These are phyloP conservation scores for Lentinula lateritia DNA, from an alignment of 768 basidiomycete species.

Conservation along the genomic window DNA sequence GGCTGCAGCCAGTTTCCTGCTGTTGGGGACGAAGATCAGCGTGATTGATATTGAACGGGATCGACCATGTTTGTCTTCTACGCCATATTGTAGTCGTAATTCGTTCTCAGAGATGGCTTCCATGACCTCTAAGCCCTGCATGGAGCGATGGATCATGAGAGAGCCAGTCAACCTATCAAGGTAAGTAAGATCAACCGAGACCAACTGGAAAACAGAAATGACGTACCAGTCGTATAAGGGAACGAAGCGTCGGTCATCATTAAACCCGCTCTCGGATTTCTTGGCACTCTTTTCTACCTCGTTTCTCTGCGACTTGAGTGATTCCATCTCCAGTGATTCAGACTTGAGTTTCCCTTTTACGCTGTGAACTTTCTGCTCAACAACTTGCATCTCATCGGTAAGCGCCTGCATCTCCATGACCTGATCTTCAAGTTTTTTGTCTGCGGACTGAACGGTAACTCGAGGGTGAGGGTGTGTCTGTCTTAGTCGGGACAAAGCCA, in stretches of 20 bases:
- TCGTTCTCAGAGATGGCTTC: slow-evolving; percentile 70
- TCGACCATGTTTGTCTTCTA: slow-evolving; percentile 27
- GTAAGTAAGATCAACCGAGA: not conserved
- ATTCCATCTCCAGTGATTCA: slow-evolving; percentile 51
- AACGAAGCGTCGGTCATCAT: slow-evolving; percentile 60
- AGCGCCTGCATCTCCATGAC: slow-evolving; percentile 76
- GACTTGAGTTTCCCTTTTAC: slow-evolving; percentile 61
- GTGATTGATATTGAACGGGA: slow-evolving; percentile 41
- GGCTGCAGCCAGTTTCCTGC: slow-evolving; percentile 57
- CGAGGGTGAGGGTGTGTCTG: slow-evolving; percentile 78
- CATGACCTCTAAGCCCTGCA: slow-evolving; percentile 55
- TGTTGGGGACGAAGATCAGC: slow-evolving; percentile 67
- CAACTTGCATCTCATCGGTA: slow-evolving; percentile 54
- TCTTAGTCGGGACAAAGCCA: slow-evolving; percentile 73
- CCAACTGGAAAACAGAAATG: not conserved
- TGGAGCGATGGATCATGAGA: slow-evolving; percentile 55
- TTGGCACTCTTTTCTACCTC: slow-evolving; percentile 69
- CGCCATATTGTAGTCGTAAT: slow-evolving; percentile 60
- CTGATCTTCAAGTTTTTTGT: slow-evolving; percentile 68
- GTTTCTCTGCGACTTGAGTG: slow-evolving; percentile 50
- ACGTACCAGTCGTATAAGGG: slow-evolving; percentile 69
- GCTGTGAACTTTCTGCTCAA: slow-evolving; percentile 43
- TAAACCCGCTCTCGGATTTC: slow-evolving; percentile 41
- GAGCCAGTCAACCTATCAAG: slow-evolving; percentile 58
- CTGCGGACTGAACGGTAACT: slow-evolving; percentile 70